A percentile compares a stretch with the other conserved stretches of the same genome.
Evolutionary conservation across 768 basidiomycete species (phyloP).

Genomic region (Boletus reticulatus): DNA sequence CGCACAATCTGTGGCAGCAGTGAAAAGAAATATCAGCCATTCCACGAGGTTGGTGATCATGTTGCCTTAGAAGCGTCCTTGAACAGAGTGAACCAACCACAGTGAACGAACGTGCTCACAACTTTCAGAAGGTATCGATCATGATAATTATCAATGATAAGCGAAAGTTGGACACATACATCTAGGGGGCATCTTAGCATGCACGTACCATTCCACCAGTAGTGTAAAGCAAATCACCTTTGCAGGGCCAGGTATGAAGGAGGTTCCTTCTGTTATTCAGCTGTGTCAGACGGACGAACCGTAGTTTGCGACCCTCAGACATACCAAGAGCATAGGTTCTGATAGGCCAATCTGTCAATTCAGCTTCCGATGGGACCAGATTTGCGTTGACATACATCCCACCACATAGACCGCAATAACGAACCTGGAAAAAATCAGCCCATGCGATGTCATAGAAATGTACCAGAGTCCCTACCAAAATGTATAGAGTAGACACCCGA

Average conservation of each 20-base stretch:
- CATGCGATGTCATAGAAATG: too few species aligned
- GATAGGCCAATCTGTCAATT: background rate
- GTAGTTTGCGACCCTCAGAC: background rate
- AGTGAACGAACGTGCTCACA: background rate
- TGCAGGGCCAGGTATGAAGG: constrained; percentile 3
- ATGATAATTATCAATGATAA: background rate
- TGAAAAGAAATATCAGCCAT: background rate
- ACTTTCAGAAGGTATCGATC: background rate
- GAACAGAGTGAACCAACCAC: background rate
- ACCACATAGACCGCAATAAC: constrained; percentile 5
- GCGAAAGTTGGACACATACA: background rate
- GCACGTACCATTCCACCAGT: background rate
- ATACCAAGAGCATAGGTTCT: background rate
- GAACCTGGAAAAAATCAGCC: background rate
- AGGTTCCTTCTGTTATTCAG: constrained; percentile 1
- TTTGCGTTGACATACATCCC: background rate
- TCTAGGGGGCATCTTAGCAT: background rate
- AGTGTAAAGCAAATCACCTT: background rate
- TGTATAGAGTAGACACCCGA: background rate
- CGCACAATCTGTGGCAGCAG: constrained; percentile 7
- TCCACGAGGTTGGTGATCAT: background rate
- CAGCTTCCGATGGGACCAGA: background rate
- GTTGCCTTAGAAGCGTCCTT: background rate
- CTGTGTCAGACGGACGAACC: background rate
- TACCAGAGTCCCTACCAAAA: background rate